A percentile compares a stretch with the other conserved stretches of the same genome.
Evolutionary conservation across 1,284 basidiomycete genomes (phyloP).

Genomic region (Cryptococcus depauperatus): DNA sequence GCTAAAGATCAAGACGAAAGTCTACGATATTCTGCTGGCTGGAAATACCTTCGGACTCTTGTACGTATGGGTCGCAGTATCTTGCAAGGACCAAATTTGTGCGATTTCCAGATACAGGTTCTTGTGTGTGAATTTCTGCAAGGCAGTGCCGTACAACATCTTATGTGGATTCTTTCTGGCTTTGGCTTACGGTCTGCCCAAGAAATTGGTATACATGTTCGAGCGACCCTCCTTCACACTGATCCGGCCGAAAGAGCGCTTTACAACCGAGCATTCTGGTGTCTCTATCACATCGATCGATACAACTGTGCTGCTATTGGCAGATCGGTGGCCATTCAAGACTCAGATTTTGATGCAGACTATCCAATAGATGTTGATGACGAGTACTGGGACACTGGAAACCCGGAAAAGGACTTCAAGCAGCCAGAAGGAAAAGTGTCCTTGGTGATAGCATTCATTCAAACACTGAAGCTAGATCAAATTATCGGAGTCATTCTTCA

Average conservation of each 20-base stretch:
- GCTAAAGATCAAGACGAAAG: conserved; percentile 36
- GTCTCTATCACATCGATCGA: conserved; percentile 46
- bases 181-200: conserved; percentile 59
- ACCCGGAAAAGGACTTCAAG: conserved; percentile 48
- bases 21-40: conserved; percentile 55
- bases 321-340: conserved; percentile 70
- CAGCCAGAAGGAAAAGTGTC: conserved; percentile 53
- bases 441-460: conserved; percentile 57
- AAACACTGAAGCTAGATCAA: conserved; percentile 60
- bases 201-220: conserved; percentile 43
- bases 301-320: conserved; percentile 63
- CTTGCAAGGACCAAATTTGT: conserved; percentile 56
- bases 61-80: conserved; percentile 51
- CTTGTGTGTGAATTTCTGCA: conserved; percentile 47
- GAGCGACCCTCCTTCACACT: conserved; percentile 29
- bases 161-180: conserved; percentile 63
- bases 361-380: conserved; percentile 76
- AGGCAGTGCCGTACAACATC: conserved; percentile 59
- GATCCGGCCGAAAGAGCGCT: conserved; percentile 54
- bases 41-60: conserved; percentile 65
- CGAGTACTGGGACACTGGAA: conserved; percentile 60
- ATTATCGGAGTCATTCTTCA: conserved; percentile 62
- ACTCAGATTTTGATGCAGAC: conserved; percentile 75
- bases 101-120: conserved; percentile 61
- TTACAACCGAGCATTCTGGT: conserved; percentile 76